Evolutionary conservation across 768 basidiomycete species (phyloP), one percentile per base, ranked within the genome.

Genomic region (Collybiopsis confluens): DNA sequence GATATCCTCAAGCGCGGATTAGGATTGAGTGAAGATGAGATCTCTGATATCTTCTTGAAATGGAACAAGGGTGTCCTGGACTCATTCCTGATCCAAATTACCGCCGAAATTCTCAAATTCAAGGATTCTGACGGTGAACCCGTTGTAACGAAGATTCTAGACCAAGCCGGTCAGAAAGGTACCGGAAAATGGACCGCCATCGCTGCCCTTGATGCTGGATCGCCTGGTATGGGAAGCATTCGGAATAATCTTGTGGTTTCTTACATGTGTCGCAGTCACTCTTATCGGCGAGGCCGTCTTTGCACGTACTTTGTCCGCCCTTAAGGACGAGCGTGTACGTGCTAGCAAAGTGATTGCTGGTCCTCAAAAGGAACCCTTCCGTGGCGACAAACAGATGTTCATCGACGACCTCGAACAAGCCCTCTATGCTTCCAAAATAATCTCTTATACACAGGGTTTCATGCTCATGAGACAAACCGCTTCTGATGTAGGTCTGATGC

Each of bases 151-250:
- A 99, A 98, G 76, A 96, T 99, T 64, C 81, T 97, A 60, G 97
- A 99, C 72, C 70, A 89, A 65, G 97, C 97, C 56, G 96, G 96
- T 36, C 97, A 99, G 72, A 99, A 99, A 75, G 97, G 97, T 67
- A 99, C 97, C 58, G 94, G 97, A 55, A 99, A 99, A 75, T 99
- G 97, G 97, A 99, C 97, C 53, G 97, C 97, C 54, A 90, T 98
- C 64, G 87, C 87, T 62, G 97, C 97, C 56, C 85, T 99, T 61
- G 97, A 99, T 51, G 87, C 91, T 60, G 94, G 91, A 63, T 87
- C 81, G 56, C 79, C 90, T 41, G 92, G 91, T 90, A 58, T 56
- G 83, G 68, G 26, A 45, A 52, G 13, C 5, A 40, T 47, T 53
- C 43, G 36, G 58, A 46, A 51, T 46, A 45, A 33, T 24, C 16